Evolutionary conservation across 345 rosid genomes (phyloP), one percentile per base, ranked within the genome.

Genomic region (Rhodomyrtus tomentosa): DNA sequence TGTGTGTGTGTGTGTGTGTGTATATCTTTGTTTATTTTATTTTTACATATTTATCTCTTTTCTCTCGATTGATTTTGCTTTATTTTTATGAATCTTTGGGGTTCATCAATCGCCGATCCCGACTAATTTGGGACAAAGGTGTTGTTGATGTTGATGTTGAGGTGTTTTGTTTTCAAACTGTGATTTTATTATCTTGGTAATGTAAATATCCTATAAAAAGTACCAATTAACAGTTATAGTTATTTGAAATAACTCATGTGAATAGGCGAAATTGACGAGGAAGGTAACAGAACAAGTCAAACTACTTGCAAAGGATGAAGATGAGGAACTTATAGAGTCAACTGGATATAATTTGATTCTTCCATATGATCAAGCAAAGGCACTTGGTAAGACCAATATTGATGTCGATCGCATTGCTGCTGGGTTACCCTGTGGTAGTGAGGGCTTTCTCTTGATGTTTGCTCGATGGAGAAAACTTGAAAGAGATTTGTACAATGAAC

Each of bases 391-490:
- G 92, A 93, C 95, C 84, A 95, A 95, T 87, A 98, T 98, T 82
- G 99, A 98, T 82, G 93, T 93, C 83, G 98, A 94, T 89, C 99
- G 98, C 72, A 98, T 98, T 87, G 98, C 99, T 91, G 99, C 98
- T 86, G 99, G 99, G 84, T 89, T 98, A 85, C 99, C 99, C 51
- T 98, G 99, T 90, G 99, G 99, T 55, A 95, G 95, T 87, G 99
- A 98, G 89, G 99, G 99, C 84, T 96, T 96, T 88, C 95, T 98
- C 87, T 92, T 98, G 92, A 98, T 98, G 99, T 96, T 85, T 93
- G 98, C 99, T 86, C 98, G 99, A 62, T 96, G 99, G 99, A 96
- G 91, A 89, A 98, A 98, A 93, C 97, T 96, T 83, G 98, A 96
- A 91, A 96, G 98, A 86, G 99, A 96, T 85, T 92, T 98, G 90